Percentiles rank a stretch among this genome's conserved stretches.
phyloP scores from a whole-genome alignment of 2,329 filamentous ascomycete genomes.

The Aspergillus piperis region DNA sequence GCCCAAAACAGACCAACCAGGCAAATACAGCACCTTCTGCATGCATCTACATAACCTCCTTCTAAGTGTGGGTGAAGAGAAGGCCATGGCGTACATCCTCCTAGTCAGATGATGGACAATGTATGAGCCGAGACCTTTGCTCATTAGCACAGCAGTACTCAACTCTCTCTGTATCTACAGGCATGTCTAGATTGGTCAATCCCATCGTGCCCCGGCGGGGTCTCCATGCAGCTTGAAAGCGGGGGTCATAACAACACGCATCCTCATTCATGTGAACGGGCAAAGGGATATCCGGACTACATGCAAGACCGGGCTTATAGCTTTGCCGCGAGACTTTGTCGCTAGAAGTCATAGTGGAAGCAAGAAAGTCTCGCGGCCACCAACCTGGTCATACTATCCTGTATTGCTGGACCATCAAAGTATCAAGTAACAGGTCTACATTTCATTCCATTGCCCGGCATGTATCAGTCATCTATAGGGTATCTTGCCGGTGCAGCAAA shows the following conservation, averaged over 20 bases:
- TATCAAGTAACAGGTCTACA: not conserved
- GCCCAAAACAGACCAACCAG: no score
- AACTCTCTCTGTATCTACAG: not conserved
- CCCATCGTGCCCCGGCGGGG: not conserved
- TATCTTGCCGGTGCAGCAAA: conserved; percentile 13
- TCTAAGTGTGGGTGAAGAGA: no score
- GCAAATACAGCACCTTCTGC: no score
- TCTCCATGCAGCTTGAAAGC: not conserved
- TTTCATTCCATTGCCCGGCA: not conserved
- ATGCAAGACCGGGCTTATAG: not conserved
- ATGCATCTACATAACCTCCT: no score
- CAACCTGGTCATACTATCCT: no score
- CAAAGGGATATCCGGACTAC: not conserved
- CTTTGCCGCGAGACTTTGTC: not conserved
- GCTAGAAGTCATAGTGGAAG: not conserved
- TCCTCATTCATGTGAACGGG: not conserved
- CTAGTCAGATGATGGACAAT: no score
- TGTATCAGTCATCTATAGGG: conserved; percentile 16
- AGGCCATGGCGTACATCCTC: no score
- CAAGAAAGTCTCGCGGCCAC: no score
- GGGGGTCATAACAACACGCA: not conserved
- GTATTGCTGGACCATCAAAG: no score
- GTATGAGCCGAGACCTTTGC: no score
- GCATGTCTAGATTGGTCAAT: not conserved
- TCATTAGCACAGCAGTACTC: no score